phyloP scores from a whole-genome alignment of 2,329 filamentous ascomycete genomes.

The Botryosphaeria agaves region DNA sequence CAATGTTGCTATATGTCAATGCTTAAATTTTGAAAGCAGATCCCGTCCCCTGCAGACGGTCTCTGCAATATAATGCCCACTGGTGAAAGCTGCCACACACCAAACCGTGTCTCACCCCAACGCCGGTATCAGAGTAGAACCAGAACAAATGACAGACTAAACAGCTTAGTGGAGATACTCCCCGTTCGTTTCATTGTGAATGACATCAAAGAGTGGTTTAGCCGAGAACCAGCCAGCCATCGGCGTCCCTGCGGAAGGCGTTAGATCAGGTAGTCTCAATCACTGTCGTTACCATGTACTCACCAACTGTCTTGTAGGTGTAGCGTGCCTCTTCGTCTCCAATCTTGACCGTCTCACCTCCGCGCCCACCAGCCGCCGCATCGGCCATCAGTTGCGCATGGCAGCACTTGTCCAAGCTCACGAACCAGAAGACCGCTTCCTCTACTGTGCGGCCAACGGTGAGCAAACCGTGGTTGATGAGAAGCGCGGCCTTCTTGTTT shows the following conservation, averaged over 20 bases:
- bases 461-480: slow-evolving; percentile 28
- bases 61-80: no score
- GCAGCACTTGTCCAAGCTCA: slow-evolving; percentile 22
- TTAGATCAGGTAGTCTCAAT: no score
- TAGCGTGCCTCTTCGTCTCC: slow-evolving; percentile 48
- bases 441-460: slow-evolving; percentile 24
- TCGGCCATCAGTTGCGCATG: slow-evolving; percentile 32
- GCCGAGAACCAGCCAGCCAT: slow-evolving; percentile 52
- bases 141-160: no score
- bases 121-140: no score
- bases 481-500: slow-evolving; percentile 21
- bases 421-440: slow-evolving; percentile 24
- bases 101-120: no score
- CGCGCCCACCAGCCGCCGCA: slow-evolving; percentile 42
- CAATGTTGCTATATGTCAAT: no score
- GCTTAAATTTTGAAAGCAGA: no score
- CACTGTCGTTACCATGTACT: no score
- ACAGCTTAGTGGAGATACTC: slow-evolving; percentile 36
- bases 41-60: no score
- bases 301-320: slow-evolving; percentile 50
- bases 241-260: no score
- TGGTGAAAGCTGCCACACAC: no score
- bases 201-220: slow-evolving; percentile 53
- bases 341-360: slow-evolving; percentile 48
- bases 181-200: slow-evolving; percentile 41